Evolutionary conservation across 306 rosid genomes (phyloP), one percentile per base, ranked within the genome.

Genomic region (Albizia julibrissin): DNA sequence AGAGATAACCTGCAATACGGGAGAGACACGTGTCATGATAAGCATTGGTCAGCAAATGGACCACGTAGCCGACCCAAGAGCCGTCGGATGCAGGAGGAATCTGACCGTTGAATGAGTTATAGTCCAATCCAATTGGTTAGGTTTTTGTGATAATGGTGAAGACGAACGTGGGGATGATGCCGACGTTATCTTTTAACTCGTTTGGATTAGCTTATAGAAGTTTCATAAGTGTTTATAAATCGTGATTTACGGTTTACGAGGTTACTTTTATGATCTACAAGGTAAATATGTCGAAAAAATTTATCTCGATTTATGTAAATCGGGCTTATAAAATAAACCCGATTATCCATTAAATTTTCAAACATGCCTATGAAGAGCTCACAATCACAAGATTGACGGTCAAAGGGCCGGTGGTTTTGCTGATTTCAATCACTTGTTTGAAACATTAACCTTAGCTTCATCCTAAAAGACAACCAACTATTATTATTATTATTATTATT

Each of bases 331-430:
- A n/a, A n/a, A n/a, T n/a, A n/a, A n/a, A n/a, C n/a, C n/a, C n/a
- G n/a, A n/a, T n/a, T n/a, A n/a, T n/a, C n/a, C n/a, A n/a, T n/a
- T n/a, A n/a, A n/a, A n/a, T n/a, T n/a, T n/a, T n/a, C n/a, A n/a
- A n/a, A n/a, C n/a, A n/a, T n/a, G n/a, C n/a, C n/a, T n/a, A n/a
- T 70, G 9, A 24, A 4, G 27, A 5, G 18, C 9, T 34, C 74
- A 69, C 33, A 69, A 0, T 3, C n/a, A 2, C 39, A 34, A 21
- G 29, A 1, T 24, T 12, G 34, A 43, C 11, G 16, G 52, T 40
- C 52, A 69, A 40, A 39, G 18, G 22, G 76, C 59, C 76, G 76
- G 76, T 26, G 76, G 39, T 14, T 72, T 72, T 46, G 75, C 19
- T 46, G 3, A 24, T 14, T 6, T 13, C 33, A n/a, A 42, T 69